These are phyloP conservation scores for Aristolochia californica DNA, from an alignment of 164 flowering plant genomes.

Conservation along the genomic window DNA sequence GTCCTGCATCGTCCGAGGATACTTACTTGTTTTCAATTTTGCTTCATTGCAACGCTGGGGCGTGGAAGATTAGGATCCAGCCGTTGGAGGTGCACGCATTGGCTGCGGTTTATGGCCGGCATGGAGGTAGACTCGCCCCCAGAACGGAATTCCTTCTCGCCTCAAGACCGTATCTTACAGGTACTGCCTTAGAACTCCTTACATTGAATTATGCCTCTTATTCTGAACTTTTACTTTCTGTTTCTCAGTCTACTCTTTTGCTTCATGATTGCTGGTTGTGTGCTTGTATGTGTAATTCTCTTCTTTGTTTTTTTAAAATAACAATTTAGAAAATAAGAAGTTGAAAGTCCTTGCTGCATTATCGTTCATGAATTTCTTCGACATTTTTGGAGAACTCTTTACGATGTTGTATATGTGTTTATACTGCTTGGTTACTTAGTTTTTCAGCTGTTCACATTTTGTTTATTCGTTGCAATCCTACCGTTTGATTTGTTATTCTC, in stretches of 20 bases:
- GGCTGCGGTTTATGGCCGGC: slow-evolving; percentile 31
- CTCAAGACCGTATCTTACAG: neutral
- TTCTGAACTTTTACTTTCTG: neutral
- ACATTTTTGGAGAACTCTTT: too few relatives aligned
- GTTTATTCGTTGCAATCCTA: neutral
- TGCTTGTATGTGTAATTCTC: too few relatives aligned
- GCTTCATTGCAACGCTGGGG: slow-evolving; percentile 30
- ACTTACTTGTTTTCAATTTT: too few relatives aligned
- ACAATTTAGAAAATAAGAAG: too few relatives aligned
- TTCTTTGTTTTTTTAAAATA: too few relatives aligned
- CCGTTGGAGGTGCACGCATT: slow-evolving; percentile 36
- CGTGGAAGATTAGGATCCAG: slow-evolving; percentile 27
- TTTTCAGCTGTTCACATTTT: neutral
- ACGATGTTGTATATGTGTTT: neutral
- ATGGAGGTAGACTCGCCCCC: slow-evolving; percentile 46
- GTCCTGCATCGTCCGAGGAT: too few relatives aligned
- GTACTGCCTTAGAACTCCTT: neutral
- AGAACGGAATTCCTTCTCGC: slow-evolving; percentile 3
- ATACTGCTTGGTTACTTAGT: neutral
- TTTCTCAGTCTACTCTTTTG: neutral
- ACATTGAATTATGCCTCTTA: too few relatives aligned
- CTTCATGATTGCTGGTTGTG: neutral
- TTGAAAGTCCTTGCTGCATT: too few relatives aligned
- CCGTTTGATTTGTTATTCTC: neutral
- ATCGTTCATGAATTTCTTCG: too few relatives aligned